Conservation (phyloP, 116 monocot genomes). For the Iris pallida region DNA sequence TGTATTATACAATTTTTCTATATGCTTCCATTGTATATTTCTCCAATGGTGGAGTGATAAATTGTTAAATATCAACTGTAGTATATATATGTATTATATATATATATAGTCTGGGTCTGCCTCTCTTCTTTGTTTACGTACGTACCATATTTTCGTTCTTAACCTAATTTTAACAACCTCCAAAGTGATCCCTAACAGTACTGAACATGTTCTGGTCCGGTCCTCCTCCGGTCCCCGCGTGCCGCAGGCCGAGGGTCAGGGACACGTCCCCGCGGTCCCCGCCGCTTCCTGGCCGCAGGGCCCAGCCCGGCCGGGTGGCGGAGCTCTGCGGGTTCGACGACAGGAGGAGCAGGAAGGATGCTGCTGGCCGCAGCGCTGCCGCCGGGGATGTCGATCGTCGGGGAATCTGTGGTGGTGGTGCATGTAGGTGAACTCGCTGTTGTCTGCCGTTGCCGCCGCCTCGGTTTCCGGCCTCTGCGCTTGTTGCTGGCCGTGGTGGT, state of each 20-base stretch:
- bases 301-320: not conserved
- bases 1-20: conserved; percentile 16
- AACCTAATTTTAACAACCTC: not conserved
- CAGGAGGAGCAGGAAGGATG: not conserved
- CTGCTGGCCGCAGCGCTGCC: not conserved
- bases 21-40: not conserved
- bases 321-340: no score
- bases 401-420: not conserved
- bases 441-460: no score
- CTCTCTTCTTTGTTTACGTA: not conserved
- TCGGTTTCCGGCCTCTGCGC: no score
- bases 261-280: conserved; percentile 36
- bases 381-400: not conserved
- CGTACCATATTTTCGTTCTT: not conserved
- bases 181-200: conserved; percentile 13
- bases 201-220: conserved; percentile 5
- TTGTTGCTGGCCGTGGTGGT: no score
- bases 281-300: conserved; percentile 1
- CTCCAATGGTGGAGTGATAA: no score
- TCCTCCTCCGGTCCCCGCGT: conserved; percentile 24
- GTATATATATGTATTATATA: conserved; percentile 7
- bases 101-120: not conserved
- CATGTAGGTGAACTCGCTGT: no score
- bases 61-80: not conserved
- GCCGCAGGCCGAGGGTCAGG: conserved; percentile 53